Conservation (phyloP, 345 rosid genomes). For the Acer saccharum region DNA sequence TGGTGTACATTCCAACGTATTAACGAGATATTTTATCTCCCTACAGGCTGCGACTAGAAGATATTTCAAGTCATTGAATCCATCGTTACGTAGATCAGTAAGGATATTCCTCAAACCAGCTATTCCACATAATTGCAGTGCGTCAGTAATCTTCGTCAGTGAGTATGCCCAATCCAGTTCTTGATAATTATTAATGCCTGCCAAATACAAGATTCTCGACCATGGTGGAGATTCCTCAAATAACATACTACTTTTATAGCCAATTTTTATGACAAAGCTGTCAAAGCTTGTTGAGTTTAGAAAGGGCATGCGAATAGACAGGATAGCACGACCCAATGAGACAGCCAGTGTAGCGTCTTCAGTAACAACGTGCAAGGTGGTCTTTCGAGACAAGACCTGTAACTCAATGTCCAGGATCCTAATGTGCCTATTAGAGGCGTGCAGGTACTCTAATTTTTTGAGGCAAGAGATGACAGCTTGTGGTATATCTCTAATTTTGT, state of each 20-base stretch:
- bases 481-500: background rate
- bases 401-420: background rate
- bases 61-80: slow-evolving; percentile 1
- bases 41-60: background rate
- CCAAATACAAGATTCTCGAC: too few relatives aligned
- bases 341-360: background rate
- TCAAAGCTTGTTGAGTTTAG: background rate
- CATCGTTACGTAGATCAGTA: background rate
- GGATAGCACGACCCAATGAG: background rate
- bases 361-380: background rate
- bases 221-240: background rate
- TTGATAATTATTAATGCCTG: too few relatives aligned
- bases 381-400: background rate
- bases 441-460: background rate
- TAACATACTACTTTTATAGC: background rate
- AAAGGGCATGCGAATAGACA: background rate
- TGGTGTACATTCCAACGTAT: background rate
- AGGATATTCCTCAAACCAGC: background rate
- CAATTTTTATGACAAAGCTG: background rate
- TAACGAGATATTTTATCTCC: background rate
- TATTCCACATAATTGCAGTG: background rate
- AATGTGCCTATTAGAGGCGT: accelerated
- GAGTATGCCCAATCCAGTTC: too few relatives aligned
- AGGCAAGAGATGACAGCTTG: background rate
- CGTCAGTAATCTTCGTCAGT: too few relatives aligned